Evolutionary conservation across 139 green algal genomes (phyloP), one percentile per base, ranked within the genome.

Genomic region (Chlorokybus atmophyticus): DNA sequence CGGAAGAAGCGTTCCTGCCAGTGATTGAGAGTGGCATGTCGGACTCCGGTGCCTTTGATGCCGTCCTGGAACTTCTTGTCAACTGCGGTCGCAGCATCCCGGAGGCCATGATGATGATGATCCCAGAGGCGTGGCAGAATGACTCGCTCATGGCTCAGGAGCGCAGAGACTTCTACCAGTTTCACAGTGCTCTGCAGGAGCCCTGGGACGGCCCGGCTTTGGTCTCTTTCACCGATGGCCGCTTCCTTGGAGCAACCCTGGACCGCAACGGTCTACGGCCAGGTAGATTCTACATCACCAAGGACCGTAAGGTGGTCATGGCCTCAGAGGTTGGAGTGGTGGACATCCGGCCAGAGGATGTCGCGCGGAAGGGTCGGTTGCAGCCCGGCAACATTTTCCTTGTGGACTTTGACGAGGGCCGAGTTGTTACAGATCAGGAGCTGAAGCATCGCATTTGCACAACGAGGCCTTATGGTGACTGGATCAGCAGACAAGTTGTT

Each of bases 361-460:
- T 96, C 42, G 67, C 66, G 23, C 62, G 62, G 39, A 96, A 96
- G 78, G 88, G 88, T 6, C 79, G 88, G 14, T 79, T 96, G n/a
- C 91, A 85, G 73, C 88, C 88, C 3, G 88, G 88, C 42, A 96
- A 95, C 73, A 94, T 96, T 75, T 83, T 96, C 61, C 76, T 96
- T 52, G 80, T 96, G 6, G 88, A 96, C 78, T 94, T 96, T 73
- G 83, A 94, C 52, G 56, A 71, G 40, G 64, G 71, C 38, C 38
- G 42, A 10, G 39, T 77, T 25, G 50, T 74, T 0, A 39, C 70
- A 4, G 64, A 77, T 41, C 31, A 52, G 26, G 69, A 60, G 32
- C 40, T 78, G 19, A 78, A 78, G 62, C n/a, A 32, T 24, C 27
- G 54, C 21, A 91, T 90, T 63, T 67, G 78, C 28, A 60, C 32